These are phyloP conservation scores for Penicillium sp. DNA, from an alignment of 2,329 filamentous ascomycete genomes.

Conservation along the genomic window DNA sequence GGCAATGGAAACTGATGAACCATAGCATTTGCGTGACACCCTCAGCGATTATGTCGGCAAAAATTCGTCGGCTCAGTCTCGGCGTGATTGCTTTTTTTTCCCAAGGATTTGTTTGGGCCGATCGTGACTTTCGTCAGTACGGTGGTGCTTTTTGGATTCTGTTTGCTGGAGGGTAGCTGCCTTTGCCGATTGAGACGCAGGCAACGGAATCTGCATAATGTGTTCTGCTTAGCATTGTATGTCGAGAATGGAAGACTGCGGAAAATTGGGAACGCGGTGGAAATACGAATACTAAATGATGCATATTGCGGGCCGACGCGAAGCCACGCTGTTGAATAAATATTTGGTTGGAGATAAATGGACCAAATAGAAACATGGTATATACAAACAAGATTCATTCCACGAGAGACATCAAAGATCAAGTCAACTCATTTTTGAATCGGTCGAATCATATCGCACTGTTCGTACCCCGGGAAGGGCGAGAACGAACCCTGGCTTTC, in stretches of 20 bases:
- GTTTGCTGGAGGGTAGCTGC: conserved; percentile 18
- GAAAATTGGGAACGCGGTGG: not conserved
- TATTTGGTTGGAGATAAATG: not conserved
- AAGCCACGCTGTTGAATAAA: no score
- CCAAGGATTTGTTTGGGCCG: conserved; percentile 17
- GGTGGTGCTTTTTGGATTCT: conserved; percentile 19
- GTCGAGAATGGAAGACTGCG: not conserved
- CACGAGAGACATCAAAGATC: no score
- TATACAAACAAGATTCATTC: no score
- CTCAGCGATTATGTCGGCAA: conserved; percentile 5
- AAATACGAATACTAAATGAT: no score
- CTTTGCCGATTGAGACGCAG: not conserved
- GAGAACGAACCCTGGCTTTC: conserved; percentile 17
- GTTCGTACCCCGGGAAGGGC: conserved; percentile 15
- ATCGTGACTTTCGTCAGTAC: conserved; percentile 14
- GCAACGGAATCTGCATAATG: not conserved
- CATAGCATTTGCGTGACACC: no score
- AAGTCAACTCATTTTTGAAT: not conserved
- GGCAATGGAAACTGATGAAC: no score
- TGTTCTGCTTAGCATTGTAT: not conserved
- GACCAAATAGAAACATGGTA: not conserved
- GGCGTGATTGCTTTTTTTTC: conserved; percentile 13
- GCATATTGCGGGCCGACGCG: no score
- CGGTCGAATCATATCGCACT: conserved; percentile 20
- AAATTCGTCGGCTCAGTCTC: conserved; percentile 12